Conservation (phyloP, 495 filamentous ascomycete species). For the Amniculicola lignicola region DNA sequence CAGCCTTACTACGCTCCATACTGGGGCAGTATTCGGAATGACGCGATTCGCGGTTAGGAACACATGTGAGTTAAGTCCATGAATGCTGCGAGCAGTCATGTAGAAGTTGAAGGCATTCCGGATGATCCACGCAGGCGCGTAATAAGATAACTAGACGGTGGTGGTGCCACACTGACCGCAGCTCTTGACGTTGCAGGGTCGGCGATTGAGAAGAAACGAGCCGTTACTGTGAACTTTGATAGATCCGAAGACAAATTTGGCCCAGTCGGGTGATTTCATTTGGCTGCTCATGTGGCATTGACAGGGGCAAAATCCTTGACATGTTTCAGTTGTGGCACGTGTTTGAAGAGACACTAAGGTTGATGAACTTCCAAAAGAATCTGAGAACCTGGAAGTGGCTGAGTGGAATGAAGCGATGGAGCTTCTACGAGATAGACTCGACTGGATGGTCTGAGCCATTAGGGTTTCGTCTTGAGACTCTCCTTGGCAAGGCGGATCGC, state of each 20-base stretch:
- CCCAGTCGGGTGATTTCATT: not conserved
- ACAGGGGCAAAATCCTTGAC: slow-evolving; percentile 1
- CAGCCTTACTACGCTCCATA: not conserved
- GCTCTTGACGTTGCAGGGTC: not conserved
- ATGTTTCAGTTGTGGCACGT: not conserved
- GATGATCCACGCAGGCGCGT: not conserved
- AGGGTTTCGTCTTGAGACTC: too few species aligned
- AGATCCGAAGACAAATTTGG: not conserved
- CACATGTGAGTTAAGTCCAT: not conserved
- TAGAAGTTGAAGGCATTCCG: not conserved
- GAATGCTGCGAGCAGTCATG: not conserved
- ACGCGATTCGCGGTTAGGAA: not conserved
- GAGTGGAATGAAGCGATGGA: not conserved
- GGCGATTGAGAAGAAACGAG: not conserved
- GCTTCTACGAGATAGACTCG: not conserved
- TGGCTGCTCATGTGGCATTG: slow-evolving; percentile 1
- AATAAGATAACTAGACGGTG: not conserved
- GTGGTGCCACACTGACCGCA: not conserved
- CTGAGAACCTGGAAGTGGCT: not conserved
- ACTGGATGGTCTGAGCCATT: not conserved
- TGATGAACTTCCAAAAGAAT: too few species aligned
- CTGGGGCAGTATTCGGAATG: not conserved
- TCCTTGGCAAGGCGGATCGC: too few species aligned
- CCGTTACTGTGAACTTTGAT: not conserved
- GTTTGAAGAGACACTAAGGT: not conserved